Base-by-base conservation (phyloP, 306 rosid genomes). In the Morella rubra region DNA sequence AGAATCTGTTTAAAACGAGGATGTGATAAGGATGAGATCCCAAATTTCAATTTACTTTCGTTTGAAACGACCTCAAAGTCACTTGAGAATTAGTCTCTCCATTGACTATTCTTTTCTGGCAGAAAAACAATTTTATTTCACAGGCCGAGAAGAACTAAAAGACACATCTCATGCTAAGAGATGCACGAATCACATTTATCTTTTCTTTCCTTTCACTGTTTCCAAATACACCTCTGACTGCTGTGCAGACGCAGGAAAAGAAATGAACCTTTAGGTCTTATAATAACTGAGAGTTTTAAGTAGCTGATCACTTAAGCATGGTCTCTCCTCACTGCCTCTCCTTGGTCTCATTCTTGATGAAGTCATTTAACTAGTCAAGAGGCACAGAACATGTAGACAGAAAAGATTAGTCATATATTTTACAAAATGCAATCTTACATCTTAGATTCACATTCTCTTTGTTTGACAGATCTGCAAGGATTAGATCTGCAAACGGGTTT, bases 401-500 rank as follows among this genome's bases (percentile, higher is more conserved):
- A 27, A 1, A 62, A 75, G 20, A 80, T 73, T 47, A 79, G 72
- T 16, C 32, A 27, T 27, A 27, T 27, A 27, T 60, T 61, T 1
- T 66, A 15, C 22, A 72, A 37, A 20, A 0, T 62, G 46, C 0
- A 62, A 1, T 62, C 12, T 62, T 19, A 37, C 20, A 37, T 37
- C 69, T 62, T 37, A 37, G 45, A 18, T 11, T 14, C 8, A 32
- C 42, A 69, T 75, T 51, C 24, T 64, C 0, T n/a, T 73, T 19
- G 10, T 14, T 49, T 69, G 32, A 69, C 80, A 77, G 76, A 5
- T 12, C 60, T 70, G 42, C 47, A 0, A 49, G 76, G 54, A 19
- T 59, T 71, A n/a, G 71, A 77, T 47, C 27, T 77, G n/a, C 81
- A 77, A 59, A 77, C 76, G 19, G 76, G 76, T 58, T 58, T 49